Conservation (phyloP, 768 basidiomycete species). For the Gymnopilus junonius region DNA sequence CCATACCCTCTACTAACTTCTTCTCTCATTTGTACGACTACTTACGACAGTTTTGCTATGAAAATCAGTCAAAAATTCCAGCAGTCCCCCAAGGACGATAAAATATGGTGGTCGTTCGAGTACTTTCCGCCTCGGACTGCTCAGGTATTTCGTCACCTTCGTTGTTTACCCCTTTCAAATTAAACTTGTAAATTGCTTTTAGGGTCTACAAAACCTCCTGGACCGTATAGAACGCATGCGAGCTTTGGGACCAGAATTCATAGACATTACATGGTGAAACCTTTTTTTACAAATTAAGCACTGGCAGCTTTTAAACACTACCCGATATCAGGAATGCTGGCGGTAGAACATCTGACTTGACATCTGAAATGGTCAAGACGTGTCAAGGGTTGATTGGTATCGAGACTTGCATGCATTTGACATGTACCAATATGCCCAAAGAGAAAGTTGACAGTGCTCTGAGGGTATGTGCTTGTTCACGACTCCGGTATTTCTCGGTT, state of each 20-base stretch:
- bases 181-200: not conserved
- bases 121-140: conserved; percentile 97
- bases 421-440: conserved; percentile 98
- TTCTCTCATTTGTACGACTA: conserved; percentile 19
- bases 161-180: not conserved
- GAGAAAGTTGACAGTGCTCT: conserved; percentile 94
- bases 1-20: conserved; percentile 22
- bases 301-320: conserved; percentile 2
- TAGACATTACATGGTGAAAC: conserved; percentile 92
- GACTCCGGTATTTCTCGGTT: not conserved
- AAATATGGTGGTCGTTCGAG: conserved; percentile 98
- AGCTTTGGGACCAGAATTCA: conserved; percentile 92
- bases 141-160: conserved; percentile 59
- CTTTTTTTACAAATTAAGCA: not conserved
- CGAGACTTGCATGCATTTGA: conserved; percentile 98
- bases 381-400: conserved; percentile 93
- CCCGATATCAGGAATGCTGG: conserved; percentile 82
- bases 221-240: conserved; percentile 99
- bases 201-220: conserved; percentile 94
- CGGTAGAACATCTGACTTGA: conserved; percentile 92
- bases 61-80: conserved; percentile 95
- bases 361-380: conserved; percentile 91
- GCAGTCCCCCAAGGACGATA: conserved; percentile 81
- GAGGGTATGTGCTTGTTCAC: conserved; percentile 54
- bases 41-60: conserved; percentile 52